Conservation (phyloP, 345 rosid genomes). For the rapeseed (Brassica napus) region DNA sequence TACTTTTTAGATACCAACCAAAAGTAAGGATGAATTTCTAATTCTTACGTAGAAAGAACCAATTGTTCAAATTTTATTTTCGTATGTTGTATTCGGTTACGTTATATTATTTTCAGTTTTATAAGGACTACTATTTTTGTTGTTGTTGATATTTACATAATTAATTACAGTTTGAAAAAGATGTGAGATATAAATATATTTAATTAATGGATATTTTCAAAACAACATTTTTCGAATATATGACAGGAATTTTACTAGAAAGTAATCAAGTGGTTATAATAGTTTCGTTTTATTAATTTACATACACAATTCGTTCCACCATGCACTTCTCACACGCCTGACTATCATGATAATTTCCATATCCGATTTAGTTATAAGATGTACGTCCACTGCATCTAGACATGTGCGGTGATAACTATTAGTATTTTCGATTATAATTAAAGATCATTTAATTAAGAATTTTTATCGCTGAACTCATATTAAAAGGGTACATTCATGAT, state of each 20-base stretch:
- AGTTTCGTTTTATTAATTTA: not conserved
- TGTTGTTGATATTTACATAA: not conserved
- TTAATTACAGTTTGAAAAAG: not conserved
- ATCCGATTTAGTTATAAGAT: not conserved
- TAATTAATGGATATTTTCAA: too few relatives aligned
- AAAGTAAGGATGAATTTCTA: conserved; percentile 13
- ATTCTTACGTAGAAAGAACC: not conserved
- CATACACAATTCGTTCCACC: not conserved
- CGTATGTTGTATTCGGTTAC: conserved; percentile 1
- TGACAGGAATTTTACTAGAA: not conserved
- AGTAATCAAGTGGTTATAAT: not conserved
- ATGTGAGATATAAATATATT: too few relatives aligned
- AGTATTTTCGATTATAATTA: not conserved
- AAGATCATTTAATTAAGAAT: not conserved
- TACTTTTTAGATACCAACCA: conserved; percentile 37
- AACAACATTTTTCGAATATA: too few relatives aligned
- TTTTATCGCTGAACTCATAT: conserved; percentile 27
- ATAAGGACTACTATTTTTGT: not conserved
- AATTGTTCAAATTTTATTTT: conserved; percentile 15
- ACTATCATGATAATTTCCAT: not conserved
- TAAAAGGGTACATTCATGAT: conserved; percentile 30
- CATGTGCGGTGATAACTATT: not conserved
- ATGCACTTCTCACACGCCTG: conserved; percentile 6
- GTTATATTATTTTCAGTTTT: not conserved
- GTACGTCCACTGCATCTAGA: not conserved